phyloP scores from a whole-genome alignment of 495 filamentous ascomycete species.

The Delitschia confertaspora region DNA sequence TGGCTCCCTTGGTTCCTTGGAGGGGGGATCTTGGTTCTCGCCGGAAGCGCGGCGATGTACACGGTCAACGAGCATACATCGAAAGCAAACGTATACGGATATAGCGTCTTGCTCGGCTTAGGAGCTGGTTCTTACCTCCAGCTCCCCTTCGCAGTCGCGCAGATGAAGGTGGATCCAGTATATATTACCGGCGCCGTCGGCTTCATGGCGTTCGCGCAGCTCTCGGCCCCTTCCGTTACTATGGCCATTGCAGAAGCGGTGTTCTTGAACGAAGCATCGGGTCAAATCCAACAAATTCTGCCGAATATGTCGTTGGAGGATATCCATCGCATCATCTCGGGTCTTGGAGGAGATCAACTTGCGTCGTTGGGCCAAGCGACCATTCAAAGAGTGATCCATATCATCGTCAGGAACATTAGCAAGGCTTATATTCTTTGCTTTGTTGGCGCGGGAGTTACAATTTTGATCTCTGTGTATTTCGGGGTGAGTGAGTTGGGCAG shows the following conservation, averaged over 20 bases:
- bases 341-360: no score
- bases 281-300: no score
- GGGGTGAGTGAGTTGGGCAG: no score
- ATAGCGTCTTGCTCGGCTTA: constrained; percentile 44
- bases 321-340: no score
- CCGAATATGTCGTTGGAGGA: no score
- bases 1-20: constrained; percentile 54
- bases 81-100: constrained; percentile 45
- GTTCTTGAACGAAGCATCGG: no score
- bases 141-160: constrained; percentile 46
- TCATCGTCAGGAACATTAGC: no score
- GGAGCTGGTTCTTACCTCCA: constrained; percentile 47
- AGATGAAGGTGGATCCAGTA: constrained; percentile 35
- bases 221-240: constrained; percentile 43
- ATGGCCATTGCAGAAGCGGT: constrained; percentile 52
- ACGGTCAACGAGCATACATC: constrained; percentile 36
- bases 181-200: constrained; percentile 30
- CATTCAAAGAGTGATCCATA: no score
- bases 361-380: no score
- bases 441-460: no score
- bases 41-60: constrained; percentile 47
- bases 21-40: constrained; percentile 40
- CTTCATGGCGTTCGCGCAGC: constrained; percentile 48
- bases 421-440: no score
- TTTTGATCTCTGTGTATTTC: no score